phyloP scores from a whole-genome alignment of 2,329 filamentous ascomycete genomes.

The Epichloe hybrida region DNA sequence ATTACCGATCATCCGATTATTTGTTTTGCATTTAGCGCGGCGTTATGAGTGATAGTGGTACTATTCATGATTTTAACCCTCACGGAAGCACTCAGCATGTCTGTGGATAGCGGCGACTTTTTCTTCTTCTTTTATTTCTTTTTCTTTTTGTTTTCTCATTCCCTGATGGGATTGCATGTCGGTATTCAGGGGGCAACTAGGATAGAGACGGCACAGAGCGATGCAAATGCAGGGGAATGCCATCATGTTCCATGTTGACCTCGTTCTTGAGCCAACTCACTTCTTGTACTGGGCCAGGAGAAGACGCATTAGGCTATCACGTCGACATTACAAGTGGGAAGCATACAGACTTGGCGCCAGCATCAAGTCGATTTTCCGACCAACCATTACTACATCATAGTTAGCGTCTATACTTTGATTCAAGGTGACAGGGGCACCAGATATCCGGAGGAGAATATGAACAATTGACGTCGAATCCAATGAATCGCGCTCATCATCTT shows the following conservation, averaged over 20 bases:
- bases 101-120: too few relatives aligned
- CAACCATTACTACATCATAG: too few relatives aligned
- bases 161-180: too few relatives aligned
- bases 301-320: too few relatives aligned
- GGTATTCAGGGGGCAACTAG: not conserved
- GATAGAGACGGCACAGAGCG: not conserved
- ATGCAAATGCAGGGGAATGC: not conserved
- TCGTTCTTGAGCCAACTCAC: not conserved
- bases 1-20: not conserved
- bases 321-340: too few relatives aligned
- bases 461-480: not conserved
- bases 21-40: constrained; percentile 4
- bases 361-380: too few relatives aligned
- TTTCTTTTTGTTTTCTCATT: too few relatives aligned
- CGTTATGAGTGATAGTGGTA: constrained; percentile 3
- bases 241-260: too few relatives aligned
- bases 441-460: not conserved
- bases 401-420: not conserved
- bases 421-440: not conserved
- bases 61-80: not conserved
- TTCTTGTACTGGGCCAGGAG: not conserved
- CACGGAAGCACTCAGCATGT: not conserved
- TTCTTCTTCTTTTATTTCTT: not conserved
- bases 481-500: too few relatives aligned
- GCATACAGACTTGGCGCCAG: too few relatives aligned